These are phyloP conservation scores for Fusarium mangiferae DNA, from an alignment of 2,329 filamentous ascomycete species.

Conservation along the genomic window DNA sequence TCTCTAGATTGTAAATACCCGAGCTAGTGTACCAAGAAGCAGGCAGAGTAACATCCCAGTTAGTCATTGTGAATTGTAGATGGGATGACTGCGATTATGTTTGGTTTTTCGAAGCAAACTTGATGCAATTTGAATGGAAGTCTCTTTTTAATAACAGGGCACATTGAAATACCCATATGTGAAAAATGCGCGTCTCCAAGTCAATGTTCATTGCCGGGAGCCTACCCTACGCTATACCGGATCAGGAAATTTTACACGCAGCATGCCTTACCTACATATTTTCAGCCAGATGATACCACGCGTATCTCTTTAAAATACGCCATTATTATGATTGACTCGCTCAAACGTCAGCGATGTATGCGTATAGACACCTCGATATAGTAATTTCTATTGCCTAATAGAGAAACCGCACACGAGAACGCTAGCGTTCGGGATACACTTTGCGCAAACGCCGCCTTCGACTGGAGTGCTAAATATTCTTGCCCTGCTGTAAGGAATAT, in stretches of 20 bases:
- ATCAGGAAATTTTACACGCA: neutral
- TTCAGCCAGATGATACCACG: too few relatives aligned
- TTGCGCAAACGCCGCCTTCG: rapidly evolving
- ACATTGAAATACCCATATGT: rapidly evolving
- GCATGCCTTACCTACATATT: neutral
- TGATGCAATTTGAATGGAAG: rapidly evolving
- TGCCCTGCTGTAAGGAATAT: rapidly evolving
- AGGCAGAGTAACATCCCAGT: neutral
- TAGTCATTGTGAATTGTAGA: neutral
- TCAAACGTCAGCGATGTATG: rapidly evolving
- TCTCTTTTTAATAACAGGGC: too few relatives aligned
- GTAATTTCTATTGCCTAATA: neutral
- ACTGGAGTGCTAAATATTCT: rapidly evolving
- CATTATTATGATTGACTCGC: too few relatives aligned
- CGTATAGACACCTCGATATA: rapidly evolving
- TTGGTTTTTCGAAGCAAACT: neutral
- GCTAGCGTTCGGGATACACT: rapidly evolving
- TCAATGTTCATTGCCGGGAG: rapidly evolving
- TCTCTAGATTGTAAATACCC: neutral
- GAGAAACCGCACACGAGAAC: neutral
- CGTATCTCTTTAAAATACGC: too few relatives aligned
- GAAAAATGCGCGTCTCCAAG: too few relatives aligned
- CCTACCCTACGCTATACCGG: neutral
- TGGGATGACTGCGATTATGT: rapidly evolving
- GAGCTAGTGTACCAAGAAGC: neutral